Conservation (phyloP, 441 rosid species). For the Corymbia citriodora region DNA sequence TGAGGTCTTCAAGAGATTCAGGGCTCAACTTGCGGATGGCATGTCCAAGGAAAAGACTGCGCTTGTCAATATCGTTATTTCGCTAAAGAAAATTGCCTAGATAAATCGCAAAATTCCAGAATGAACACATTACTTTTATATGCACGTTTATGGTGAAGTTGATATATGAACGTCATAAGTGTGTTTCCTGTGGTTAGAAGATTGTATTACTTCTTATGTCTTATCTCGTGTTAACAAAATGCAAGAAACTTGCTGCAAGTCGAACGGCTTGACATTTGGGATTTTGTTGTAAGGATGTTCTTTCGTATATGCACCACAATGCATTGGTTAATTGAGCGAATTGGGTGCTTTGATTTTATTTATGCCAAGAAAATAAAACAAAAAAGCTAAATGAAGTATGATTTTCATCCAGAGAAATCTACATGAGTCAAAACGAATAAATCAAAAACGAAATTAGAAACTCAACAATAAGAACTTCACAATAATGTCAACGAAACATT, state of each 20-base stretch:
- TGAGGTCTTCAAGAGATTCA: conserved; percentile 1
- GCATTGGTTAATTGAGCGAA: background rate
- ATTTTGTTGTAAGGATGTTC: background rate
- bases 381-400: background rate
- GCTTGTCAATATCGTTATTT: background rate
- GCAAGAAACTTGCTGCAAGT: background rate
- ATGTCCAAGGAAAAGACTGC: conserved; percentile 4
- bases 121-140: background rate
- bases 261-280: background rate
- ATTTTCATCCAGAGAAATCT: background rate
- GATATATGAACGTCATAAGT: background rate
- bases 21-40: background rate
- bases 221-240: background rate
- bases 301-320: background rate
- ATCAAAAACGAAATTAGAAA: background rate
- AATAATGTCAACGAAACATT: background rate
- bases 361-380: background rate
- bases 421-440: background rate
- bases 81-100: background rate
- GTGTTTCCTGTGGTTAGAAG: background rate
- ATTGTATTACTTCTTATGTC: background rate
- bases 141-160: background rate
- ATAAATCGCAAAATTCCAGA: background rate
- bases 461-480: background rate
- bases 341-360: background rate